Conservation (phyloP, 108 stramenopile genomes). For the Skeletonema marinoi region DNA sequence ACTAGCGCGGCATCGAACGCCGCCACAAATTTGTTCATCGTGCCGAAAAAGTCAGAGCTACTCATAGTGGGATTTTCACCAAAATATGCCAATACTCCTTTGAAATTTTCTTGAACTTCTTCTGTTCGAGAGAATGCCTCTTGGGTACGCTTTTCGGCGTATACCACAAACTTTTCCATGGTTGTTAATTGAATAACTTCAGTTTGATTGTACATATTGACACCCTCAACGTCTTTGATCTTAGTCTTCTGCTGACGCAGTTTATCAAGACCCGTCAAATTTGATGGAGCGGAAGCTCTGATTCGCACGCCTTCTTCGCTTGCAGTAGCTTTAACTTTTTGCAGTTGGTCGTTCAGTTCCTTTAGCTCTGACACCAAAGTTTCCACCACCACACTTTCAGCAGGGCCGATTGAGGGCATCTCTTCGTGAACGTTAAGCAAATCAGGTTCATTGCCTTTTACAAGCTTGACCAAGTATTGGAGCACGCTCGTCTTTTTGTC, state of each 20-base stretch:
- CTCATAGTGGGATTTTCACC: constrained; percentile 90
- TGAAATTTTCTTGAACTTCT: constrained; percentile 68
- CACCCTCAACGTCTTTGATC: constrained; percentile 54
- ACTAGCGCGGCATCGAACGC: constrained; percentile 71
- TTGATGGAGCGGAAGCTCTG: constrained; percentile 20
- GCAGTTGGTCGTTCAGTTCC: constrained; percentile 59
- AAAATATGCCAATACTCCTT: constrained; percentile 72
- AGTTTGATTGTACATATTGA: constrained; percentile 71
- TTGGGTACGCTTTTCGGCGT: constrained; percentile 54
- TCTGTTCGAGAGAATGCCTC: constrained; percentile 56
- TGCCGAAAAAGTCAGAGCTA: constrained; percentile 88
- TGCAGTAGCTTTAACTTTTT: constrained; percentile 57
- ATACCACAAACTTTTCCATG: constrained; percentile 76
- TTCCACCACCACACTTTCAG: constrained; percentile 69
- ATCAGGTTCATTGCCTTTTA: constrained; percentile 71
- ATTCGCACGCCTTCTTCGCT: constrained; percentile 58
- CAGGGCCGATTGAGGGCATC: constrained; percentile 61
- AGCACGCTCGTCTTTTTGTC: constrained; percentile 97
- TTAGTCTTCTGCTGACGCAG: constrained; percentile 66
- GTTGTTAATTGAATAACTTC: constrained; percentile 57
- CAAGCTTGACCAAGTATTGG: constrained; percentile 86
- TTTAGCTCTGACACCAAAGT: constrained; percentile 62
- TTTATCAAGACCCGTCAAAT: constrained; percentile 46
- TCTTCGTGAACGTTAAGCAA: constrained; percentile 71
- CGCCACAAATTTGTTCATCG: constrained; percentile 69